phyloP scores from a whole-genome alignment of 352 stramenopile species.

The Phytophthora pisi region DNA sequence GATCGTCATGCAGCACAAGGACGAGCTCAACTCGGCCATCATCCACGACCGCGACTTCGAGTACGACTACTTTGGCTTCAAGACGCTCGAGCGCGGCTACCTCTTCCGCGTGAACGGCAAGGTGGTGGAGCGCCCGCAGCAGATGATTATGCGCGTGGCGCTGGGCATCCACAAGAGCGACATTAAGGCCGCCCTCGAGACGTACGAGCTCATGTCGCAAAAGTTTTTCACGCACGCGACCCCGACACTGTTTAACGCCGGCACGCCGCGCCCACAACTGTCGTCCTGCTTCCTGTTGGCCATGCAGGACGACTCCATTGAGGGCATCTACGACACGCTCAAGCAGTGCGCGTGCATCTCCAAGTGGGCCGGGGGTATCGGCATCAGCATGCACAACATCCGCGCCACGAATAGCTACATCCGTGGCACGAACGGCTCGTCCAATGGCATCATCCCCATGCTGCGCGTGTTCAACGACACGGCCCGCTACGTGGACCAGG shows the following conservation, averaged over 20 bases:
- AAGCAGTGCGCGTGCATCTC: constrained; percentile 99
- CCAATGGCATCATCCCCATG: constrained; percentile 99
- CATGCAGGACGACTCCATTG: constrained; percentile 99
- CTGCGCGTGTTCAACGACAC: constrained; percentile 99
- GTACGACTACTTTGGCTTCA: constrained; percentile 99
- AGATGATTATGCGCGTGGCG: constrained; percentile 99
- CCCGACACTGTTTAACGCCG: constrained; percentile 99
- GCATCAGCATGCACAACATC: constrained; percentile 98
- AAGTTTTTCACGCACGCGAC: constrained; percentile 99
- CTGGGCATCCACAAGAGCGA: constrained; percentile 98
- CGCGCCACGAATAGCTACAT: constrained; percentile 98
- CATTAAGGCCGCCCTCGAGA: constrained; percentile 94
- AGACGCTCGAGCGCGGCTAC: constrained; percentile 98
- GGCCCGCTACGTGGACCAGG: constrained; percentile 99
- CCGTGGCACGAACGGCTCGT: constrained; percentile 97
- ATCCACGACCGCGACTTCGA: constrained; percentile 99
- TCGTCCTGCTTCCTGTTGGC: constrained; percentile 98
- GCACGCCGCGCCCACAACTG: constrained; percentile 97
- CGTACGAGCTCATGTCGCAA: constrained; percentile 98
- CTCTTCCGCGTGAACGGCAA: constrained; percentile 95
- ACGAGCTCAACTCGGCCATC: constrained; percentile 96
- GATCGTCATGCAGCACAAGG: constrained; percentile 95
- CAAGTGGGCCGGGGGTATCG: constrained; percentile 99
- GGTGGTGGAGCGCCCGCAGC: constrained; percentile 97
- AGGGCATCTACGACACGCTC: constrained; percentile 99